Evolutionary conservation across 805 yeast genomes (phyloP), one percentile per base, ranked within the genome.

Genomic region (Naumovozyma castellii): DNA sequence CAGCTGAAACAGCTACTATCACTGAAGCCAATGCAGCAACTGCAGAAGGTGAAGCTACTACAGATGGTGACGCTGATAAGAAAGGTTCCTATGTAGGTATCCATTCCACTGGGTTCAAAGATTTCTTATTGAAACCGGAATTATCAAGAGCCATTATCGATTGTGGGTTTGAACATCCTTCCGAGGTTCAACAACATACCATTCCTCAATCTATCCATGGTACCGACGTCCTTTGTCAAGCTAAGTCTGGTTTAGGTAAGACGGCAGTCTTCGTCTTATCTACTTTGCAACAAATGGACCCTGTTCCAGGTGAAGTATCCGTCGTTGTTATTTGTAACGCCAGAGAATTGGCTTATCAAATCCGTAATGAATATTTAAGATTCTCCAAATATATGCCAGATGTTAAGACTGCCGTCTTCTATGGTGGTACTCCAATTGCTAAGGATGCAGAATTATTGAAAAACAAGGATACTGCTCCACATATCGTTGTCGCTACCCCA

Each of bases 91-190:
- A 92, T 57, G 97, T 88, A 45, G 97, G 97, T 60, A 84, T 87
- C 56, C 97, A 92, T 67, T 90, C 97, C 49, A 90, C 97, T 49
- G 97, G 97, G 64, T 90, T 92, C 80, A 85, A 94, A 68, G 98
- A 92, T 70, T 90, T 90, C 68, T 71, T 92, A 59, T 76, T 90
- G 67, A 92, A 92, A 71, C 97, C 97, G 25, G 98, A 92, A 71
- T 75, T 90, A 53, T 75, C 90, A 58, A 83, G 98, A 69, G 98
- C 98, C 49, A 90, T 90, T 62, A 94, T 88, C 52, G 98, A 90
- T 69, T 87, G 97, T 73, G 98, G 98, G 73, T 90, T 90, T 64
- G 98, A 90, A 73, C 98, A 90, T 72, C 98, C 98, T 50, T 86
- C 96, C 50, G 98, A 90, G 81, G 98, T 90, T 51, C 98, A 90